Base-by-base conservation (phyloP, 1,284 basidiomycete species). In the Leccinum solheimii region DNA sequence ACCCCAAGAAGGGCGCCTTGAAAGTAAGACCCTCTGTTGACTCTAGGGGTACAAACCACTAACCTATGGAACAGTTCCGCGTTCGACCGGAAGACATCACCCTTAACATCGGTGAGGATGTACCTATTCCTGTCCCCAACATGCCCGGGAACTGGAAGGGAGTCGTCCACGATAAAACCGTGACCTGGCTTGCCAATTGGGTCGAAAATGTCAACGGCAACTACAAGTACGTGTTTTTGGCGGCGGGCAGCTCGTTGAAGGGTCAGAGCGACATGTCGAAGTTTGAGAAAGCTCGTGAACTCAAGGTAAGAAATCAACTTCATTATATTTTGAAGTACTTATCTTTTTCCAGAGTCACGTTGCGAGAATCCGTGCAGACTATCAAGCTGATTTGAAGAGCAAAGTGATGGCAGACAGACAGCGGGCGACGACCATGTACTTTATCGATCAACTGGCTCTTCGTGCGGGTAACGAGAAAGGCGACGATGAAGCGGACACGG, bases 391-490 rank as follows among this genome's bases (percentile, higher is more conserved):
- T 63, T 79, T 98, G 58, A 92, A 86, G 77, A 90, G 85, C 63
- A 97, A 97, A 77, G 84, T 94, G 66, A 98, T 95, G 91, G 91
- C 88, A 9, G 91, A 93, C 66, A 88, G 95, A 52, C 95, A 97
- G 77, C 88, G 95, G 40, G 96, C 95, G 8, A 98, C 95, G 0
- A 92, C 95, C 11, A 92, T 98, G 87, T 98, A 98, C 77, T 94
- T 98, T 78, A 98, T 98, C 71, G 95, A 98, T 78, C 86, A 86
- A 69, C 84, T 97, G 30, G 96, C 95, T 26, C 89, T 98, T 74
- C 92, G 95, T 83, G 95, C 95, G 54, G 95, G 95, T 71, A 98
- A 98, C 77, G 96, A 98, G 78, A 98, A 98, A 78, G 95, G 95
- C 53, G 96, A 97, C 70, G 95, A 98, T 67, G 95, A 98, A 77